Percentiles rank a stretch among this genome's conserved stretches.
Conservation (phyloP, 495 filamentous ascomycete genomes). For the Penicillium atrosanguineum region DNA sequence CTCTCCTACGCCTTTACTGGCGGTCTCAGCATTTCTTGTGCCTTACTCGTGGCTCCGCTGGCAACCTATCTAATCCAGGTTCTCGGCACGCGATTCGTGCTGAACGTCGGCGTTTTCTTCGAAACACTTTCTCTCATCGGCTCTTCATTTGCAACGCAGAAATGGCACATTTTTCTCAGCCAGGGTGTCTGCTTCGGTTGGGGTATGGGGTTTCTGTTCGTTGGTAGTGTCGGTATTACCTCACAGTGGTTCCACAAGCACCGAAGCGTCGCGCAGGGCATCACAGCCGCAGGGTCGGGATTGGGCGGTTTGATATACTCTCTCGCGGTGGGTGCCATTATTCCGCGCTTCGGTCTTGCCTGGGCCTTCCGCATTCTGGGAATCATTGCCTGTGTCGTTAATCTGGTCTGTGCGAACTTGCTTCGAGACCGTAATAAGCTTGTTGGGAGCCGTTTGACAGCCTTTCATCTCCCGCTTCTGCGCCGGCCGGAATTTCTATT, state of each 20-base stretch:
- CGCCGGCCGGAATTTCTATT: slow-evolving; percentile 60
- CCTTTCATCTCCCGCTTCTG: slow-evolving; percentile 64
- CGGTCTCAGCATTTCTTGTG: slow-evolving; percentile 64
- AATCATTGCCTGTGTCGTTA: slow-evolving; percentile 63
- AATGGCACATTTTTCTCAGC: slow-evolving; percentile 73
- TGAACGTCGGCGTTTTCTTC: slow-evolving; percentile 60
- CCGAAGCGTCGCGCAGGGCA: slow-evolving; percentile 70
- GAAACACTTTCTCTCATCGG: slow-evolving; percentile 60
- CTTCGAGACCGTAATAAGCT: slow-evolving; percentile 69
- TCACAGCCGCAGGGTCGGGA: slow-evolving; percentile 70
- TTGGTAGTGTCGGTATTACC: slow-evolving; percentile 64
- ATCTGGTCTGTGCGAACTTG: slow-evolving; percentile 57
- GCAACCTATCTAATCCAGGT: slow-evolving; percentile 57
- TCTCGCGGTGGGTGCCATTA: slow-evolving; percentile 49
- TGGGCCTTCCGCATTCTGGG: slow-evolving; percentile 77
- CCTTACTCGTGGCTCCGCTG: slow-evolving; percentile 63
- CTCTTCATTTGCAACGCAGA: slow-evolving; percentile 63
- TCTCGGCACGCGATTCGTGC: slow-evolving; percentile 52
- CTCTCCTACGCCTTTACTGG: slow-evolving; percentile 72
- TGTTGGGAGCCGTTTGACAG: slow-evolving; percentile 58
- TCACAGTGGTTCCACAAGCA: slow-evolving; percentile 77
- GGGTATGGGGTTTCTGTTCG: slow-evolving; percentile 76
- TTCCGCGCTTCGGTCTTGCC: slow-evolving; percentile 56
- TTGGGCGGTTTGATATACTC: slow-evolving; percentile 68
- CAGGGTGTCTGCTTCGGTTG: slow-evolving; percentile 76